A percentile compares a stretch with the other conserved stretches of the same genome.
These are phyloP conservation scores for Stenocarpella maydis DNA, from an alignment of 2,329 filamentous ascomycete species.

Conservation along the genomic window DNA sequence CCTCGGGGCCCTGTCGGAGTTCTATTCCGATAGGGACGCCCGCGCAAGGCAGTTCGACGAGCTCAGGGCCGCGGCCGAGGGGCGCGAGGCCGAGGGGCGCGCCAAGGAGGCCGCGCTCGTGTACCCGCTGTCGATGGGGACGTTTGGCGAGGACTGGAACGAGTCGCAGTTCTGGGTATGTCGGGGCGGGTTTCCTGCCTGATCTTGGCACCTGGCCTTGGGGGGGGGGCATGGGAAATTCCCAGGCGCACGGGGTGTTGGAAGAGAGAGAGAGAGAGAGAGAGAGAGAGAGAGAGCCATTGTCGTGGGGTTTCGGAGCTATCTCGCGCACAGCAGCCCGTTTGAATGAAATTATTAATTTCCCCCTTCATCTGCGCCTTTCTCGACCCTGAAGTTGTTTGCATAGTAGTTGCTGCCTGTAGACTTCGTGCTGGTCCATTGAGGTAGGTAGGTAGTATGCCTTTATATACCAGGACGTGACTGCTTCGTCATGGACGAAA, in stretches of 20 bases:
- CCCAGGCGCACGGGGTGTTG: too few relatives aligned
- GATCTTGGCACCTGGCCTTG: not conserved
- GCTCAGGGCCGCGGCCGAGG: constrained; percentile 69
- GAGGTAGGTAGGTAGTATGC: not conserved
- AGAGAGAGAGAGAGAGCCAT: not conserved
- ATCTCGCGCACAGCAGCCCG: not conserved
- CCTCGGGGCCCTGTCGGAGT: constrained; percentile 74
- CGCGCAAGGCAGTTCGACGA: constrained; percentile 72
- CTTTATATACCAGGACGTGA: not conserved
- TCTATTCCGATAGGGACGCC: constrained; percentile 76
- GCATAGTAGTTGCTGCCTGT: not conserved
- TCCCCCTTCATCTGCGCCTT: not conserved
- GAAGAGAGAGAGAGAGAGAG: too few relatives aligned
- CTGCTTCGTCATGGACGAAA: not conserved
- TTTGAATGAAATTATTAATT: too few relatives aligned
- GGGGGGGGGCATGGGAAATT: too few relatives aligned
- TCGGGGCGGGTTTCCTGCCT: constrained; percentile 24
- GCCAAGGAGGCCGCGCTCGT: constrained; percentile 29
- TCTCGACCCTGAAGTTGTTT: not conserved
- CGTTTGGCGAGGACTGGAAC: constrained; percentile 84
- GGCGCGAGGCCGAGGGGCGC: constrained; percentile 38
- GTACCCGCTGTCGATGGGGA: constrained; percentile 65
- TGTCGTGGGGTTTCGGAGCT: not conserved
- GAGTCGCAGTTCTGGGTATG: constrained; percentile 83
- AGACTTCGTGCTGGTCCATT: fast-evolving